These are phyloP conservation scores for Russula emetica DNA, from an alignment of 768 basidiomycete species.

Conservation along the genomic window DNA sequence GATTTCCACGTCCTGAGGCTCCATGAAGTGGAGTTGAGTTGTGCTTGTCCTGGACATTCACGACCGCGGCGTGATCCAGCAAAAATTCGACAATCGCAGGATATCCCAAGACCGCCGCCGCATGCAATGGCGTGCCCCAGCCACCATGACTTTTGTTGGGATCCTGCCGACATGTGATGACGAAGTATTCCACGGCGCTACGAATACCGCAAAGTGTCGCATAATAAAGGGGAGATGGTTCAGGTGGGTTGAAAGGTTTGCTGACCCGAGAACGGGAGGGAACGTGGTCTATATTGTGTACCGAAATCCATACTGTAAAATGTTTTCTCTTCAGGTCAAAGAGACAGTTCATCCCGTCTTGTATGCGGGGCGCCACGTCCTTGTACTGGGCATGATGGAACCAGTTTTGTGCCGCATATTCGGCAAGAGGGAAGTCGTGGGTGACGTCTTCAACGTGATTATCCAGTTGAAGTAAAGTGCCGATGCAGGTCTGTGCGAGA, in stretches of 20 bases:
- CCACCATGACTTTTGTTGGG: background rate
- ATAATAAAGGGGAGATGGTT: background rate
- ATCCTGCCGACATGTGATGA: background rate
- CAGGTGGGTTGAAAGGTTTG: too few species aligned
- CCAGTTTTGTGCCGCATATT: background rate
- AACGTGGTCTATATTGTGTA: background rate
- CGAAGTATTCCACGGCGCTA: background rate
- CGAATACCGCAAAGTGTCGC: background rate
- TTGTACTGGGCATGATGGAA: background rate
- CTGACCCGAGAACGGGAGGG: too few species aligned
- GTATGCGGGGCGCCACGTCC: background rate
- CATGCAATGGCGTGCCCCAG: background rate
- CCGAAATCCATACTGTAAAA: background rate
- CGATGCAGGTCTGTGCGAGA: background rate
- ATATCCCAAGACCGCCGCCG: background rate
- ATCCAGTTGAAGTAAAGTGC: background rate
- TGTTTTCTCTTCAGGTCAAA: background rate
- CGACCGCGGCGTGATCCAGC: background rate
- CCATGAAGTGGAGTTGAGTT: background rate
- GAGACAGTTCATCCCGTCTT: background rate
- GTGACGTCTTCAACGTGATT: background rate
- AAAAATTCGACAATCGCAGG: background rate
- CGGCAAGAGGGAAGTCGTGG: background rate
- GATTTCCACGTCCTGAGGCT: background rate
- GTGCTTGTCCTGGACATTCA: background rate